Percentiles rank a stretch among this genome's conserved stretches.
Conservation (phyloP, 2,329 filamentous ascomycete species). For the Pseudocercospora cruenta region DNA sequence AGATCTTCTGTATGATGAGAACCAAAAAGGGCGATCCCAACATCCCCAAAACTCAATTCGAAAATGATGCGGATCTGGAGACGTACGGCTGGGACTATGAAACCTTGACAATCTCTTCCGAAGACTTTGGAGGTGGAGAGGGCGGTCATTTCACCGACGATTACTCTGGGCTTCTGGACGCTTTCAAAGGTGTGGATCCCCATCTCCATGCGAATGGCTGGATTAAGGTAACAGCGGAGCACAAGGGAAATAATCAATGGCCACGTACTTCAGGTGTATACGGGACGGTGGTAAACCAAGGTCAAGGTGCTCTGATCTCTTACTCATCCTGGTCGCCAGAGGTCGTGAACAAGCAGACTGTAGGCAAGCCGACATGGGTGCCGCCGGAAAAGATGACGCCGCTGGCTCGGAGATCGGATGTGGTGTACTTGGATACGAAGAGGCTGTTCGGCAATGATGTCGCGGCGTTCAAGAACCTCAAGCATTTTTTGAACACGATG, state of each 20-base stretch:
- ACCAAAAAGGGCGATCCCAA: too few relatives aligned
- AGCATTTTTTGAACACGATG: too few relatives aligned
- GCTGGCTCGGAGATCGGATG: neutral
- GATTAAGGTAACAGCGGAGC: too few relatives aligned
- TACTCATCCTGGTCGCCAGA: neutral
- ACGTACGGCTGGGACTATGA: neutral
- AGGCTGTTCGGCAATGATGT: too few relatives aligned
- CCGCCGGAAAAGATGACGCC: neutral
- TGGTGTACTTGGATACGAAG: neutral
- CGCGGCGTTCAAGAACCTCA: too few relatives aligned
- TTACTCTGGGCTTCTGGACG: too few relatives aligned
- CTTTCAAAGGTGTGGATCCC: too few relatives aligned
- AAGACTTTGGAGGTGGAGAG: too few relatives aligned
- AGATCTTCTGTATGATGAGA: neutral
- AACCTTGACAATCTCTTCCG: too few relatives aligned
- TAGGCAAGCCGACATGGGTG: neutral
- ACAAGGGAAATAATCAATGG: neutral
- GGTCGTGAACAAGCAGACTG: neutral
- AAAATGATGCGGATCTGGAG: neutral
- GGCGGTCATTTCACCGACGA: too few relatives aligned
- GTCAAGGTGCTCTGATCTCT: neutral
- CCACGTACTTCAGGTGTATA: neutral
- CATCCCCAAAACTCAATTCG: neutral
- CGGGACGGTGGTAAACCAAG: neutral
- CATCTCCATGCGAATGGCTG: too few relatives aligned